Evolutionary conservation across 345 rosid species (phyloP).

Genomic region (Eucalyptus sp.): DNA sequence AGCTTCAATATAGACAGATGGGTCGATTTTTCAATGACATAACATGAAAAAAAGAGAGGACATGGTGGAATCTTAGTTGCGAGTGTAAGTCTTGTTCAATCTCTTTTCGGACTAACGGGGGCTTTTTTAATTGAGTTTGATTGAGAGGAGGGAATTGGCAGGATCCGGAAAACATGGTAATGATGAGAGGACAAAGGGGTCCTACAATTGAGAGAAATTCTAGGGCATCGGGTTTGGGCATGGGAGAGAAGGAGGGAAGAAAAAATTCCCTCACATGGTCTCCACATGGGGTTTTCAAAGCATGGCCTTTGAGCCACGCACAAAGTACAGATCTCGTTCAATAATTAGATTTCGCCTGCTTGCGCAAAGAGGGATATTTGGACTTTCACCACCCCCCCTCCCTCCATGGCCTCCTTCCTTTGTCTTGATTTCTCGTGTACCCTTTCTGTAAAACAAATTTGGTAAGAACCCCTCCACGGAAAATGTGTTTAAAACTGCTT

Average conservation of each 20-base stretch:
- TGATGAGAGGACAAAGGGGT: slow-evolving; percentile 7
- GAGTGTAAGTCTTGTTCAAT: not conserved
- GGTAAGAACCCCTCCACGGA: not conserved
- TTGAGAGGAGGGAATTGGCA: slow-evolving; percentile 13
- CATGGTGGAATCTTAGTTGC: not conserved
- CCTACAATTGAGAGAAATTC: slow-evolving; percentile 12
- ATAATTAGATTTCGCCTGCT: not conserved
- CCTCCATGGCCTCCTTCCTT: not conserved
- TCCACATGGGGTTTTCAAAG: slow-evolving; percentile 37
- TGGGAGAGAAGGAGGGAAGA: not conserved
- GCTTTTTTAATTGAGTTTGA: not conserved
- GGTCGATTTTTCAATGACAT: not conserved
- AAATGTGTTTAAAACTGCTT: not conserved
- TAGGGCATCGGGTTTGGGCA: slow-evolving; percentile 12
- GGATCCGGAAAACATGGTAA: slow-evolving; percentile 60
- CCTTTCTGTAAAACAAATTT: not conserved
- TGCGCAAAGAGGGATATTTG: not conserved
- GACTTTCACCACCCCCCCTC: not conserved
- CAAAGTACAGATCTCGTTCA: not conserved
- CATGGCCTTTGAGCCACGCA: not conserved
- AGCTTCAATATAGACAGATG: not conserved
- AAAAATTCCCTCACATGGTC: slow-evolving; percentile 27
- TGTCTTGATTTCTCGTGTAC: not conserved
- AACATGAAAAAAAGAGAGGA: not conserved
- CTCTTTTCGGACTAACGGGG: not conserved